These are phyloP conservation scores for Neoboletus brunneissimus DNA, from an alignment of 768 basidiomycete genomes.

Conservation along the genomic window DNA sequence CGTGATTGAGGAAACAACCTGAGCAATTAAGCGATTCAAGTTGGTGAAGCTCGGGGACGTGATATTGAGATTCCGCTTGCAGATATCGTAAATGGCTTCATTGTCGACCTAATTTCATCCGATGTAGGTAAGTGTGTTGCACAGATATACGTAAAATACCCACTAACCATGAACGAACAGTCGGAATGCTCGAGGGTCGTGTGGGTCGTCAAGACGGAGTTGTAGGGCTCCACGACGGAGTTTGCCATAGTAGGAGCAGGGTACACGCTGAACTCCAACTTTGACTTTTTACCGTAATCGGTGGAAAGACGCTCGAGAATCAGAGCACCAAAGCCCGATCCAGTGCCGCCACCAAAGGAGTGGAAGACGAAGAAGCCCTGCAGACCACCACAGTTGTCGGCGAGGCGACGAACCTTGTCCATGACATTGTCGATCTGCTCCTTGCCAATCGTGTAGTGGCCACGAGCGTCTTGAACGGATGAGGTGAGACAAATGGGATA, in stretches of 20 bases:
- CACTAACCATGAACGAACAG: slow-evolving; percentile 93
- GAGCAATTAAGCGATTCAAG: slow-evolving; percentile 95
- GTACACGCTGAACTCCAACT: slow-evolving; percentile 97
- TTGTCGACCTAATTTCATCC: slow-evolving; percentile 60
- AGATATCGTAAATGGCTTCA: slow-evolving; percentile 74
- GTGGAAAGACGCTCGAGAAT: slow-evolving; percentile 93
- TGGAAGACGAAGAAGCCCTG: slow-evolving; percentile 99
- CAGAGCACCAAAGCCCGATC: slow-evolving; percentile 96
- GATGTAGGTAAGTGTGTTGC: slow-evolving; percentile 2
- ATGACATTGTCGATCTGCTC: slow-evolving; percentile 95
- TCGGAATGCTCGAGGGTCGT: slow-evolving; percentile 98
- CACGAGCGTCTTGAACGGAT: slow-evolving; percentile 75
- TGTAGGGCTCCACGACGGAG: slow-evolving; percentile 98
- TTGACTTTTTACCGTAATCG: slow-evolving; percentile 99
- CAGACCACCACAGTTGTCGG: slow-evolving; percentile 94
- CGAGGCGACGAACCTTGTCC: slow-evolving; percentile 91
- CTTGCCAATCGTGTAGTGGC: slow-evolving; percentile 98
- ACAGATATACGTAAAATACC: slow-evolving; percentile 6
- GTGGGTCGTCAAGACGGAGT: slow-evolving; percentile 94
- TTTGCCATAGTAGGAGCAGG: slow-evolving; percentile 90
- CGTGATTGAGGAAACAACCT: slow-evolving; percentile 97
- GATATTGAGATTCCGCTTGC: slow-evolving; percentile 90
- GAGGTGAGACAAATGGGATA: not conserved
- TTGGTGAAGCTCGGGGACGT: slow-evolving; percentile 88
- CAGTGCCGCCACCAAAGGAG: slow-evolving; percentile 99